Evolutionary conservation across 2,329 filamentous ascomycete species (phyloP), one percentile per base, ranked within the genome.

Genomic region (Diaporthe batatas): DNA sequence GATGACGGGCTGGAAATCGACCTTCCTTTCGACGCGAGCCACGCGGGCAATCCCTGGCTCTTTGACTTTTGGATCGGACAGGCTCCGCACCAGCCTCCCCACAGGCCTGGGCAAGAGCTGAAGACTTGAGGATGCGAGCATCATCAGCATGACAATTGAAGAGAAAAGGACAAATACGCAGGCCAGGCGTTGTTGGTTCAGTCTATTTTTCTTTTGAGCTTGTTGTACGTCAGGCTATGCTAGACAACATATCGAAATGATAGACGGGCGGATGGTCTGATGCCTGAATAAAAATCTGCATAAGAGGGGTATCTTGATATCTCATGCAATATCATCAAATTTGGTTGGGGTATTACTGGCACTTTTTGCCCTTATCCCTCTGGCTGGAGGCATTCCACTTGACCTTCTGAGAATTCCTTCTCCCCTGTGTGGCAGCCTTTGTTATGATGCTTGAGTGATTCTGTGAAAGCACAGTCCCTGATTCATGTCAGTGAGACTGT

Each of bases 181-280:
- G 51, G 67, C 59, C 23, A 68, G 73, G 73, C 67, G 68, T 74
- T 73, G 59, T 71, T 65, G 57, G 58, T 55, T 44, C 44, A 64
- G 57, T 65, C 39, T 39, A 12, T 39, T 39, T 16, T 42, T 14
- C 34, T 49, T 65, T 34, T 70, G 70, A 72, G 49, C 42, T 51
- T 39, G 64, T 54, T 72, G 55, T 54, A 72, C 49, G 64, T 73
- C 36, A 55, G 25, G 25, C 51, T 42, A 59, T 54, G 55, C 59
- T 68, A 62, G 58, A 62, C 29, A 51, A 42, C 57, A 62, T n/a
- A 42, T 68, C 58, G 54, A 49, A 29, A 44, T n/a, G 72, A 54
- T 68, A 67, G 59, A 73, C 70, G 44, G 59, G 16, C 42, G 29
- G 47, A 29, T 57, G 62, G 54, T 57, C 42, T 49, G 44, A 42